phyloP scores from a whole-genome alignment of 768 basidiomycete species.

The Suillus subluteus region DNA sequence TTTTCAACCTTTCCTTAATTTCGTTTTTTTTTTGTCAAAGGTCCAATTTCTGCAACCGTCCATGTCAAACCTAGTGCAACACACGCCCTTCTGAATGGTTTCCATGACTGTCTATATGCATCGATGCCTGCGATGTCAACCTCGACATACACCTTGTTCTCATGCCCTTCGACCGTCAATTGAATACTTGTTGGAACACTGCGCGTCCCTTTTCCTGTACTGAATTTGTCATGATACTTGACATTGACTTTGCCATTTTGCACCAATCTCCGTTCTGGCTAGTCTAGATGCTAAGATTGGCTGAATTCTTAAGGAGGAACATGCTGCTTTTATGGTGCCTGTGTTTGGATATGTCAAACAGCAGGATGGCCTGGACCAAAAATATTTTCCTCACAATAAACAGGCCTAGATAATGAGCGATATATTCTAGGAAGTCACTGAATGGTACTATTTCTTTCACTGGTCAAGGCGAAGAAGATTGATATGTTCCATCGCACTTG shows the following conservation, averaged over 20 bases:
- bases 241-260: constrained; percentile 85
- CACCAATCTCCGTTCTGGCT: constrained; percentile 67
- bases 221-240: constrained; percentile 78
- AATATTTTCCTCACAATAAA: no score
- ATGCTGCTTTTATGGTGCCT: constrained; percentile 6
- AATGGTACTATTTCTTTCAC: constrained; percentile 13
- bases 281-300: constrained; percentile 32
- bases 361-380: no score
- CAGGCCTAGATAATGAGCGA: no score
- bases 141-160: constrained; percentile 85
- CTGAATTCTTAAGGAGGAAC: constrained; percentile 55
- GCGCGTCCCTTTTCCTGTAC: constrained; percentile 54
- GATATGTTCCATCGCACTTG: constrained; percentile 35
- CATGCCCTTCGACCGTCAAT: constrained; percentile 81
- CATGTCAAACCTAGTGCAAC: constrained; percentile 56
- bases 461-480: constrained; percentile 58
- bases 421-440: neutral
- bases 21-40: constrained; percentile 43
- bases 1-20: neutral
- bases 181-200: constrained; percentile 90
- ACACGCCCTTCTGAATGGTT: constrained; percentile 56
- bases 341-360: no score
- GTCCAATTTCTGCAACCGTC: constrained; percentile 83
- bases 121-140: constrained; percentile 65
- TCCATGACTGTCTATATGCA: constrained; percentile 69